Percentiles rank a stretch among this genome's conserved stretches.
Evolutionary conservation across 352 stramenopile species (phyloP).

Genomic region (Phytopythium aichiense): DNA sequence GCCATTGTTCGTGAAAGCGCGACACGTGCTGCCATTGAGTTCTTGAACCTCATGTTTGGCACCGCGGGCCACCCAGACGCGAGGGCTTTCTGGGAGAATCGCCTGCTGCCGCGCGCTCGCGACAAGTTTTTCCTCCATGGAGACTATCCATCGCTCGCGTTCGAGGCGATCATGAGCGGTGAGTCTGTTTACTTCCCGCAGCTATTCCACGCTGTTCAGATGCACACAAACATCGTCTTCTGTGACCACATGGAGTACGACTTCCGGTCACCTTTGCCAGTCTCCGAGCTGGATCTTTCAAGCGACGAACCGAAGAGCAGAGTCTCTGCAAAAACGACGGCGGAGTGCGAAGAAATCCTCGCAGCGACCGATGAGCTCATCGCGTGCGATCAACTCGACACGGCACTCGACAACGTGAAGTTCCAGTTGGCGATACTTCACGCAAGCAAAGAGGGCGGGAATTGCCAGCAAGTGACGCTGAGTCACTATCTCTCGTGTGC

Average conservation of each 20-base stretch:
- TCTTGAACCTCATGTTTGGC: constrained; percentile 59
- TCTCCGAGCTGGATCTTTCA: constrained; percentile 20
- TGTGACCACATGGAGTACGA: constrained; percentile 28
- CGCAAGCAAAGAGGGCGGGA: not conserved
- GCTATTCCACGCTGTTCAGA: constrained; percentile 43
- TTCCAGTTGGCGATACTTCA: constrained; percentile 40
- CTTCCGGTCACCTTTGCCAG: constrained; percentile 24
- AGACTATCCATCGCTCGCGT: constrained; percentile 1
- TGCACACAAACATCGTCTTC: constrained; percentile 26
- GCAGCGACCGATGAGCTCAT: constrained; percentile 17
- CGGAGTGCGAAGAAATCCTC: constrained; percentile 21
- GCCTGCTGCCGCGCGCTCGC: constrained; percentile 37
- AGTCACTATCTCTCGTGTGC: constrained; percentile 33
- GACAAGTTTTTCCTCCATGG: constrained; percentile 34
- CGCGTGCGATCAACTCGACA: constrained; percentile 15
- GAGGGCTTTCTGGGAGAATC: constrained; percentile 43
- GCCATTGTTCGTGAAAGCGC: constrained; percentile 16
- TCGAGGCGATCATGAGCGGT: constrained; percentile 32
- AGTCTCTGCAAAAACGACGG: constrained; percentile 20
- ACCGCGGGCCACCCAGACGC: constrained; percentile 17
- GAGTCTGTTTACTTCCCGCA: constrained; percentile 48
- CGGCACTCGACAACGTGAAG: constrained; percentile 31
- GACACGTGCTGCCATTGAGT: constrained; percentile 25
- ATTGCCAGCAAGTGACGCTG: constrained; percentile 12
- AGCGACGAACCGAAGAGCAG: constrained; percentile 15